These are phyloP conservation scores for Talaromyces thailandensis DNA, from an alignment of 495 filamentous ascomycete species.

Conservation along the genomic window DNA sequence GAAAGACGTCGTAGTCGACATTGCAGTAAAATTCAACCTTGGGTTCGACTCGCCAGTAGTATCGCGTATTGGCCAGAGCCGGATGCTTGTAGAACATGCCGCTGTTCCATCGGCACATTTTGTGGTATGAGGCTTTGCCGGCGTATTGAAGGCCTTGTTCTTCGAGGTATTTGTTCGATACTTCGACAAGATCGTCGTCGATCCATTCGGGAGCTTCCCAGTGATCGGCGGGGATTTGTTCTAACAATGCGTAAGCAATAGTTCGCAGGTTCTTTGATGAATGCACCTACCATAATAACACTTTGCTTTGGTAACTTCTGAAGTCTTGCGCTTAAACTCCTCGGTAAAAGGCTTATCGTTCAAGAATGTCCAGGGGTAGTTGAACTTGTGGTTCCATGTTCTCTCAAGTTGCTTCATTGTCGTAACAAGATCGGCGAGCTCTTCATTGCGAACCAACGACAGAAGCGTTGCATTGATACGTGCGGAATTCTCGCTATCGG, in stretches of 20 bases:
- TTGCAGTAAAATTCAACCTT: slow-evolving; percentile 99
- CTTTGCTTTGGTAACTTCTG: slow-evolving; percentile 73
- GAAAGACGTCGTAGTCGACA: slow-evolving; percentile 97
- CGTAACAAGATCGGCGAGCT: slow-evolving; percentile 71
- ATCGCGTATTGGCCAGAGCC: slow-evolving; percentile 68
- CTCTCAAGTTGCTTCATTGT: slow-evolving; percentile 86
- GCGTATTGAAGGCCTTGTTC: slow-evolving; percentile 87
- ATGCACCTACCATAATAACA: slow-evolving; percentile 68
- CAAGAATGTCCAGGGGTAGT: slow-evolving; percentile 99
- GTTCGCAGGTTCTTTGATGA: not conserved
- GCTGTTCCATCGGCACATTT: slow-evolving; percentile 99
- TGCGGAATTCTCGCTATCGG: slow-evolving; percentile 60
- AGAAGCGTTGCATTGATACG: slow-evolving; percentile 91
- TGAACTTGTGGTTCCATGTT: slow-evolving; percentile 98
- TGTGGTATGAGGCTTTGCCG: slow-evolving; percentile 81
- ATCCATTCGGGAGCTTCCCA: slow-evolving; percentile 94
- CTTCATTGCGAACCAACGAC: slow-evolving; percentile 83
- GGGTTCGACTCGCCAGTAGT: slow-evolving; percentile 99
- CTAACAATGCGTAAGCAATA: slow-evolving; percentile 22
- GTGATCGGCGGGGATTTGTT: slow-evolving; percentile 85
- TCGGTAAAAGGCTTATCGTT: slow-evolving; percentile 93
- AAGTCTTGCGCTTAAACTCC: slow-evolving; percentile 80
- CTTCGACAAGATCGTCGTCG: slow-evolving; percentile 71
- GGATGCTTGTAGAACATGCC: slow-evolving; percentile 97
- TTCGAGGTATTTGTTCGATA: slow-evolving; percentile 73